Evolutionary conservation across 139 green algal species (phyloP).

Genomic region (Prasinococcaceae sp.): DNA sequence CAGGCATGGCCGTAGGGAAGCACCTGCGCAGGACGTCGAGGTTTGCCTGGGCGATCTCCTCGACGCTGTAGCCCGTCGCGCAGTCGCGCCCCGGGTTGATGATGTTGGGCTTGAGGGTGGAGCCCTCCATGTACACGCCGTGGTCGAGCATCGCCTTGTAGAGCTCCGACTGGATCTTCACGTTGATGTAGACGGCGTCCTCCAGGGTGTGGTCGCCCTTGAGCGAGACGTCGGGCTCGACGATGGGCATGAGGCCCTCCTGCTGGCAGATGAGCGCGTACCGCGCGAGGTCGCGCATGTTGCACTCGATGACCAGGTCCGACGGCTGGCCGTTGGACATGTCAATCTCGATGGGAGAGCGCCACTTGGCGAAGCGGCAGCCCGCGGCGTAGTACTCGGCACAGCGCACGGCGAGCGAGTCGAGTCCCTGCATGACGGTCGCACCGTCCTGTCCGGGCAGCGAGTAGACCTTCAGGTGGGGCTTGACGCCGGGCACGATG

Average conservation of each 20-base stretch:
- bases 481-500: slow-evolving; percentile 38
- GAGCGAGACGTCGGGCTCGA: slow-evolving; percentile 38
- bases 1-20: slow-evolving; percentile 28
- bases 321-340: slow-evolving; percentile 27
- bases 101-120: slow-evolving; percentile 38
- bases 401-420: slow-evolving; percentile 29
- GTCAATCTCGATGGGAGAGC: slow-evolving; percentile 31
- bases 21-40: slow-evolving; percentile 21
- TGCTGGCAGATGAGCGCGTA: slow-evolving; percentile 43
- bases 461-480: slow-evolving; percentile 35
- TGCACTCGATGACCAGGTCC: slow-evolving; percentile 34
- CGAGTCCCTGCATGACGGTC: slow-evolving; percentile 37
- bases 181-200: slow-evolving; percentile 25
- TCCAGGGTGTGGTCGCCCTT: slow-evolving; percentile 31
- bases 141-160: slow-evolving; percentile 38
- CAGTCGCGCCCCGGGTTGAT: slow-evolving; percentile 37
- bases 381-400: slow-evolving; percentile 30
- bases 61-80: slow-evolving; percentile 30
- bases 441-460: slow-evolving; percentile 27
- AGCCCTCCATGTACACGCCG: slow-evolving; percentile 40
- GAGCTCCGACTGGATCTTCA: slow-evolving; percentile 31
- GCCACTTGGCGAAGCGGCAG: slow-evolving; percentile 35
- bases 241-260: slow-evolving; percentile 35
- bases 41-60: slow-evolving; percentile 34
- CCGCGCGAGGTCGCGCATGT: slow-evolving; percentile 37